phyloP scores from a whole-genome alignment of 345 rosid species.

The Murraya koenigii region DNA sequence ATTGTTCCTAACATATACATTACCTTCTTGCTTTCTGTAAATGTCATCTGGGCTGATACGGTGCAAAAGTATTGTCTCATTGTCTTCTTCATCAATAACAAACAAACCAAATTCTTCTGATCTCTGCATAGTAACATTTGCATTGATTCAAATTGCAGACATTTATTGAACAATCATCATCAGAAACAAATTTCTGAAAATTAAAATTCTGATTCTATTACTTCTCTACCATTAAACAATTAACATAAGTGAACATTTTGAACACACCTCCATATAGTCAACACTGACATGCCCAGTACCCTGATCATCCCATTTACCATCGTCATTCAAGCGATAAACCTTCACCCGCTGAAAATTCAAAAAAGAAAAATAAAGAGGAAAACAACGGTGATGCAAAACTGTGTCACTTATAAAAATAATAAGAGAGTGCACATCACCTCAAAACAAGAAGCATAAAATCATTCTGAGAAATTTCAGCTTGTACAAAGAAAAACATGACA shows the following conservation, averaged over 20 bases:
- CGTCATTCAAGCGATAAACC: conserved; percentile 65
- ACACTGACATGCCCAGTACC: conserved; percentile 86
- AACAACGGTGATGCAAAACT: background rate
- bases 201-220: background rate
- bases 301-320: conserved; percentile 95
- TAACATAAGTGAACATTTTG: conserved; percentile 17
- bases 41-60: conserved; percentile 74
- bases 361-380: background rate
- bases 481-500: background rate
- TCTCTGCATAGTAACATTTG: conserved; percentile 46
- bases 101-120: conserved; percentile 71
- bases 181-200: background rate
- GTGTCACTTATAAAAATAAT: background rate
- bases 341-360: conserved; percentile 69
- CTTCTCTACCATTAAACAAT: background rate
- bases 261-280: conserved; percentile 82
- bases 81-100: conserved; percentile 88
- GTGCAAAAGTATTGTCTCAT: conserved; percentile 72
- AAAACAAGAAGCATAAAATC: background rate
- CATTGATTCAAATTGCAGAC: conserved; percentile 26
- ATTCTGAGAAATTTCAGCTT: background rate
- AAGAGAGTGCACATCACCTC: background rate
- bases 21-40: conserved; percentile 92
- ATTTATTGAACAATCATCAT: background rate
- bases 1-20: conserved; percentile 12